Evolutionary conservation across 805 yeast species (phyloP).

Genomic region (Saccharomycopsis javanensis): DNA sequence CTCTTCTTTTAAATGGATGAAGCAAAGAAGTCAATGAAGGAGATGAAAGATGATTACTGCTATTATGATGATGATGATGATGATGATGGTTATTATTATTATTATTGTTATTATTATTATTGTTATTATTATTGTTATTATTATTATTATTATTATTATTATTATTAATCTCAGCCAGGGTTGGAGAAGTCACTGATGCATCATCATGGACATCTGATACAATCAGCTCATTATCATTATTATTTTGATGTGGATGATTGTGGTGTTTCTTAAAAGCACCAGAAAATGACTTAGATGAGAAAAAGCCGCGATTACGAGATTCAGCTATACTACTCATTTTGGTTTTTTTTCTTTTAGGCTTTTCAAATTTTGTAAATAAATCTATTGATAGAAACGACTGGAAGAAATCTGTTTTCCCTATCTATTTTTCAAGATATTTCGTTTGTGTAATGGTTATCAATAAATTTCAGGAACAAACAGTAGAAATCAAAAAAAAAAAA

Average conservation of each 20-base stretch:
- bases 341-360: too few relatives aligned
- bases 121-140: too few relatives aligned
- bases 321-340: not conserved
- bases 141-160: not conserved
- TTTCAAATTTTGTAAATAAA: too few relatives aligned
- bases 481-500: too few relatives aligned
- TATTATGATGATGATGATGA: not conserved
- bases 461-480: too few relatives aligned
- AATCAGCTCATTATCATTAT: not conserved
- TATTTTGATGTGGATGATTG: not conserved
- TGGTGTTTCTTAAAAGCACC: not conserved
- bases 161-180: too few relatives aligned
- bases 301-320: not conserved
- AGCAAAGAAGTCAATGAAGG: not conserved
- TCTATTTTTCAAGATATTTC: too few relatives aligned
- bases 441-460: too few relatives aligned
- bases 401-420: too few relatives aligned
- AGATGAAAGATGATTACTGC: not conserved
- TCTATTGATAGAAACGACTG: too few relatives aligned
- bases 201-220: not conserved
- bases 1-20: not conserved
- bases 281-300: not conserved
- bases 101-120: not conserved
- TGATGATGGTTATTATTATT: not conserved
- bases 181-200: not conserved